Evolutionary conservation across 345 rosid genomes (phyloP), one percentile per base, ranked within the genome.

Genomic region (Stellera chamaejasme): DNA sequence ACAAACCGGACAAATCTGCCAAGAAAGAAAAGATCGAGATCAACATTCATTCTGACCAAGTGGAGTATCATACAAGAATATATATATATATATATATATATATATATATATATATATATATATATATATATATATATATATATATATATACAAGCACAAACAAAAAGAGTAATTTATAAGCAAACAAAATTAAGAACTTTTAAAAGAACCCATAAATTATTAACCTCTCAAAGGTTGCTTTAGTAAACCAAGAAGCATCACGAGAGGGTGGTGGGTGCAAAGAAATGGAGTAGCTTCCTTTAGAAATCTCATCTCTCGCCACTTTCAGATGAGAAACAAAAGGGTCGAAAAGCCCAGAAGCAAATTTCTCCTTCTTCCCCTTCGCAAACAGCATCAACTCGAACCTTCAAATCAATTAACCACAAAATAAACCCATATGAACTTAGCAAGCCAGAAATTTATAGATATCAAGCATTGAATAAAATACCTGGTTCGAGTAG

Each of bases 1-100:
- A 87, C 95, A 28, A 90, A 90, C 39, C 87, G 77, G 55, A 90
- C 93, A 76, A 90, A 90, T 75, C 93, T 89, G 79, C 39, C 23
- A 60, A 41, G 16, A 4, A 19, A 45, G 28, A n/a, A 41, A 55
- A 54, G 27, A 5, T 19, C 1, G 23, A 19, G 23, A 19, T 19
- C 23, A 19, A 19, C 23, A 19, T 19, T 19, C 23, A 19, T 19
- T 19, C 23, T 19, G 1, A 19, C 23, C 23, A 23, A 14, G n/a
- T n/a, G n/a, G n/a, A n/a, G 16, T n/a, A 11, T 13, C 50, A 63
- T 16, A 45, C 11, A 10, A 39, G 26, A 59, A 51, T 6, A 26
- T 9, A 25, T n/a, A n/a, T n/a, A n/a, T n/a, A n/a, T n/a, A n/a
- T n/a, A n/a, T n/a, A n/a, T n/a, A n/a, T n/a, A n/a, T n/a, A n/a